Evolutionary conservation across 345 rosid genomes (phyloP), one percentile per base, ranked within the genome.

Genomic region (Turnera subulata): DNA sequence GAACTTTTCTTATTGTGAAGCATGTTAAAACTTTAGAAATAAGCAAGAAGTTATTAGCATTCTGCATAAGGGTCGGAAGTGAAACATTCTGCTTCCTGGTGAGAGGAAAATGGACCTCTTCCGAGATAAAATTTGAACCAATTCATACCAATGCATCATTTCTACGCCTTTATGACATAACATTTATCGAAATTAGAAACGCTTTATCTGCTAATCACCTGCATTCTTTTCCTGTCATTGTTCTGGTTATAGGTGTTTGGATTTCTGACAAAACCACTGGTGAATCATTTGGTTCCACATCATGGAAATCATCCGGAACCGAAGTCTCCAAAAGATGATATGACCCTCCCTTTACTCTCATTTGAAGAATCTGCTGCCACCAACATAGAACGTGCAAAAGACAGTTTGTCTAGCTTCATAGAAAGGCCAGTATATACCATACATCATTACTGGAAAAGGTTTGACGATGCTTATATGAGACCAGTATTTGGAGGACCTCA

Each of bases 371-470:
- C 95, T 1, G 69, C 93, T 0, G 17, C 87, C 2, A 80, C 93
- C 23, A 84, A 89, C 73, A 46, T 86, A 62, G 67, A 66, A 18
- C 81, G 88, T 10, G 96, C 95, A 25, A 84, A 85, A 67, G 84
- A 79, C 59, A 82, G 92, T 51, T 67, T 92, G 55, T 64, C 88
- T 6, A 80, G 86, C 91, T 70, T 86, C 11, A 75, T 92, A 5
- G 89, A 82, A 56, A 78, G 89, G 50, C 98, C 96, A 15, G 88
- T 80, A 11, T 84, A 81, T 58, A 92, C 92, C 16, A 70, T 84
- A 33, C 96, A 92, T 70, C 77, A 68, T 59, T 86, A 84, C 74
- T 88, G 98, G 98, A 92, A 84, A 63, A 80, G 74, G 76, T 86
- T 92, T 0, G 95, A 92, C 6, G 80, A 92, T 58, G 63, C 68